phyloP scores from a whole-genome alignment of 2,329 filamentous ascomycete species.

The Penicillium paneum region DNA sequence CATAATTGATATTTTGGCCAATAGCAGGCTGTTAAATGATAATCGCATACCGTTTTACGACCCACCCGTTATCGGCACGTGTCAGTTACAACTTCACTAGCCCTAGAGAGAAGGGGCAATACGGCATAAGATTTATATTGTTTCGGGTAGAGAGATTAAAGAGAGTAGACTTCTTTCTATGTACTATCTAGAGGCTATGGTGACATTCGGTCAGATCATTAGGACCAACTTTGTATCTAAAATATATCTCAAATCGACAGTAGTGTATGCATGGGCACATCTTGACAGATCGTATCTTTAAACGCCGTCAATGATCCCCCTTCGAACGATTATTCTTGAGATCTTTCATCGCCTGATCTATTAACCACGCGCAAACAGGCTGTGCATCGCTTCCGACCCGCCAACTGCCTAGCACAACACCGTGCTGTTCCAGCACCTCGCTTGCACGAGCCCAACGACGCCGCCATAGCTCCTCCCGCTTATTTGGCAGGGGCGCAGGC shows the following conservation, averaged over 20 bases:
- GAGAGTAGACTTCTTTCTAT: neutral
- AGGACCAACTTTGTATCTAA: neutral
- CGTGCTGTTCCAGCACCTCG: constrained; percentile 41
- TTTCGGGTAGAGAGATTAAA: too few species aligned
- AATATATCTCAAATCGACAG: neutral
- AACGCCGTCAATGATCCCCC: neutral
- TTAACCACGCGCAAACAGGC: constrained; percentile 44
- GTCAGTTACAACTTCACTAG: neutral
- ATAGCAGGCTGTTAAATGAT: neutral
- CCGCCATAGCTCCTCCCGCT: constrained; percentile 50
- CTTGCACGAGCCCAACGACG: constrained; percentile 48
- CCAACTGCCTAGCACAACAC: constrained; percentile 47
- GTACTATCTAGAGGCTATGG: neutral
- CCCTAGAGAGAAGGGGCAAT: neutral
- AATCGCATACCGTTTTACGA: neutral
- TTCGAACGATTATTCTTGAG: constrained; percentile 3
- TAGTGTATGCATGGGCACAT: neutral
- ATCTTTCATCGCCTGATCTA: constrained; percentile 39
- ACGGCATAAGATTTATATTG: neutral
- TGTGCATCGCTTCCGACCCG: constrained; percentile 46
- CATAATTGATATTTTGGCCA: neutral
- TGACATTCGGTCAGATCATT: too few species aligned
- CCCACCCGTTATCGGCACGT: neutral
- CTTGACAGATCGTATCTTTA: neutral
- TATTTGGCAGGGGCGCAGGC: constrained; percentile 40